phyloP scores from a whole-genome alignment of 805 yeast species.

The Wickerhamomyces subpelliculosus region DNA sequence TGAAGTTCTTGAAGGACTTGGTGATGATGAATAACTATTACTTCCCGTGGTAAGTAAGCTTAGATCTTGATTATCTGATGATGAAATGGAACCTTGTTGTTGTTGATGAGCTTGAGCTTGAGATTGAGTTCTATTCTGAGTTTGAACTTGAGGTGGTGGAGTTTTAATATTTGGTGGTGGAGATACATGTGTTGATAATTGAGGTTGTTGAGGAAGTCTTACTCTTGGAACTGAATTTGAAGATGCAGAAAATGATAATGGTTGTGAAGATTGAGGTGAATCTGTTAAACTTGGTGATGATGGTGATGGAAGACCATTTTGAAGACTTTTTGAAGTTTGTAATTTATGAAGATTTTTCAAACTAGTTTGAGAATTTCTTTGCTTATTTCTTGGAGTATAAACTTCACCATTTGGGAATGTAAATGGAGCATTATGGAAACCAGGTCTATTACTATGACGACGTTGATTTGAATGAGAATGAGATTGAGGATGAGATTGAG shows the following conservation, averaged over 20 bases:
- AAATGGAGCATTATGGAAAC: slow-evolving; percentile 15
- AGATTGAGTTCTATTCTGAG: no score
- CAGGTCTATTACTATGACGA: slow-evolving; percentile 5
- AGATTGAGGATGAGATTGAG: not conserved
- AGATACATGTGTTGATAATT: not conserved
- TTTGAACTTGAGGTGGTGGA: no score
- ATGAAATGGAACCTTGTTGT: not conserved
- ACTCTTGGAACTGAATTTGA: no score
- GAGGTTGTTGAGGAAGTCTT: not conserved
- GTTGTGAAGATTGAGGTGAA: not conserved
- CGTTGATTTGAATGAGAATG: slow-evolving; percentile 1
- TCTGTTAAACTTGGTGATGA: not conserved
- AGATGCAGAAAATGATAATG: not conserved
- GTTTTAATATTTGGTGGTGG: no score
- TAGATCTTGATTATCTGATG: not conserved
- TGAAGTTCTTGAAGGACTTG: slow-evolving; percentile 21
- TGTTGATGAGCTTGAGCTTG: not conserved
- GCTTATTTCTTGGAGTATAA: slow-evolving; percentile 22
- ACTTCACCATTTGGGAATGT: slow-evolving; percentile 25
- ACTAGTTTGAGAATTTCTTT: slow-evolving; percentile 13
- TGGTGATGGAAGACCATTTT: not conserved
- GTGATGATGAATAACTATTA: slow-evolving; percentile 15
- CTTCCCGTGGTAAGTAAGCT: not conserved
- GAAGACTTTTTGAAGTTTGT: not conserved
- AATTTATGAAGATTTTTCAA: slow-evolving; percentile 2